phyloP scores from a whole-genome alignment of 2,329 filamentous ascomycete species.

The Paecilomyces fulvus region DNA sequence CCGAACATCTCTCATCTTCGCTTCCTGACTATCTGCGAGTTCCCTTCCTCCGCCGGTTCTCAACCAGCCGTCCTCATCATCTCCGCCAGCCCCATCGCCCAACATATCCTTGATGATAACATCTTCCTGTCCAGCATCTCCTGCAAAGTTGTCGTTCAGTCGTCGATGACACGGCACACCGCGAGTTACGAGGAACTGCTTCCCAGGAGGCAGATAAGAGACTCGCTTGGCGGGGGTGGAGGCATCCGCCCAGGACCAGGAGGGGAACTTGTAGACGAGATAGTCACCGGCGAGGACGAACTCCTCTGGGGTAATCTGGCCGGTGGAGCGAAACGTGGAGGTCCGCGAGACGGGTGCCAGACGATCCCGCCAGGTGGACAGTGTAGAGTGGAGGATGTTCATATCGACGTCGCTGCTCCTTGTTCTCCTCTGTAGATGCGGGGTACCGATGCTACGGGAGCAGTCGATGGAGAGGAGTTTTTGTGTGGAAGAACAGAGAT shows the following conservation, averaged over 20 bases:
- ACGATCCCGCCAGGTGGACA: constrained; percentile 84
- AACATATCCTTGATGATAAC: constrained; percentile 76
- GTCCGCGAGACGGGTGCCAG: constrained; percentile 83
- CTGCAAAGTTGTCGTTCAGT: constrained; percentile 87
- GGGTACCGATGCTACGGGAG: constrained; percentile 1
- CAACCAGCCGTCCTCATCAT: constrained; percentile 83
- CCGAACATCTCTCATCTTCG: constrained; percentile 69
- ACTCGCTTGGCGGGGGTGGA: constrained; percentile 72
- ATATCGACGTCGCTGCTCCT: constrained; percentile 41
- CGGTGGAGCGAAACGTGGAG: constrained; percentile 87
- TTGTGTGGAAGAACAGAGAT: neutral
- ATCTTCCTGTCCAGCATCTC: constrained; percentile 77
- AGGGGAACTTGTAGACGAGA: constrained; percentile 97
- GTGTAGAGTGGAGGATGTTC: constrained; percentile 87
- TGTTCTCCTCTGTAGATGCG: constrained; percentile 4
- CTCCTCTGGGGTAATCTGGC: constrained; percentile 95
- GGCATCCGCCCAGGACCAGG: constrained; percentile 93
- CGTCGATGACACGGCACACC: constrained; percentile 90
- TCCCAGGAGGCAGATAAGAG: constrained; percentile 71
- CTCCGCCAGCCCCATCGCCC: constrained; percentile 38
- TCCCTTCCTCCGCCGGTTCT: constrained; percentile 67
- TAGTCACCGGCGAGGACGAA: constrained; percentile 95
- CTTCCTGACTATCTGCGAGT: constrained; percentile 59
- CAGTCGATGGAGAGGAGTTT: neutral
- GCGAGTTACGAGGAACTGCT: constrained; percentile 91